These are phyloP conservation scores for Fonsecaea pugnacius DNA, from an alignment of 2,329 filamentous ascomycete species.

Conservation along the genomic window DNA sequence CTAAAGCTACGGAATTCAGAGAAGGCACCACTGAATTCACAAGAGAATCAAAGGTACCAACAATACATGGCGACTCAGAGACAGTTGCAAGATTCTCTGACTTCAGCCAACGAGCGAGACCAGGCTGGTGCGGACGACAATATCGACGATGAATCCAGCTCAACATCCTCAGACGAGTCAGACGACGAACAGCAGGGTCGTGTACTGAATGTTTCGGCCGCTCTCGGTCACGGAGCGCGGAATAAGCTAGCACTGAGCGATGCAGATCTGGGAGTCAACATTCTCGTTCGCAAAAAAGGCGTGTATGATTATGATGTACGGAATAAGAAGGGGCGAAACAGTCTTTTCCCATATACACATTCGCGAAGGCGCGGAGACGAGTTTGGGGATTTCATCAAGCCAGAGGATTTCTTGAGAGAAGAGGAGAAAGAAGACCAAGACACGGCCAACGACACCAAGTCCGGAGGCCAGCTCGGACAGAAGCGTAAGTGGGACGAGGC, in stretches of 20 bases:
- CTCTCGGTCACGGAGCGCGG: constrained; percentile 78
- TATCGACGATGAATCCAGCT: constrained; percentile 81
- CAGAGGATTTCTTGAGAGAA: constrained; percentile 89
- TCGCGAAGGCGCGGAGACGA: constrained; percentile 81
- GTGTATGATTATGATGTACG: constrained; percentile 93
- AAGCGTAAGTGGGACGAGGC: constrained; percentile 92
- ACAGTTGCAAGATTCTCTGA: constrained; percentile 80
- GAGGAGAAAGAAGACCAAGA: constrained; percentile 84
- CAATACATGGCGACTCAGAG: constrained; percentile 89
- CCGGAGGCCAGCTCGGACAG: constrained; percentile 74
- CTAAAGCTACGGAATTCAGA: constrained; percentile 65
- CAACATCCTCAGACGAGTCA: constrained; percentile 84
- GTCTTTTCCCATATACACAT: constrained; percentile 85
- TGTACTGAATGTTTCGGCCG: constrained; percentile 83
- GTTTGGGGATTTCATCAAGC: constrained; percentile 89
- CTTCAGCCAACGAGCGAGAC: constrained; percentile 63
- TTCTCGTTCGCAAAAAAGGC: constrained; percentile 83
- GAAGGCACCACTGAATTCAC: constrained; percentile 70
- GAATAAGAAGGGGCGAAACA: constrained; percentile 87
- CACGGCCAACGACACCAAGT: constrained; percentile 56
- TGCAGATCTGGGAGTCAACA: constrained; percentile 87
- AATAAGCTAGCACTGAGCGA: constrained; percentile 87
- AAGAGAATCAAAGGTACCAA: constrained; percentile 81
- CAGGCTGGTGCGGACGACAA: constrained; percentile 65
- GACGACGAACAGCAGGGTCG: constrained; percentile 90